These are phyloP conservation scores for Annulohypoxylon nitens DNA, from an alignment of 495 filamentous ascomycete genomes.

Conservation along the genomic window DNA sequence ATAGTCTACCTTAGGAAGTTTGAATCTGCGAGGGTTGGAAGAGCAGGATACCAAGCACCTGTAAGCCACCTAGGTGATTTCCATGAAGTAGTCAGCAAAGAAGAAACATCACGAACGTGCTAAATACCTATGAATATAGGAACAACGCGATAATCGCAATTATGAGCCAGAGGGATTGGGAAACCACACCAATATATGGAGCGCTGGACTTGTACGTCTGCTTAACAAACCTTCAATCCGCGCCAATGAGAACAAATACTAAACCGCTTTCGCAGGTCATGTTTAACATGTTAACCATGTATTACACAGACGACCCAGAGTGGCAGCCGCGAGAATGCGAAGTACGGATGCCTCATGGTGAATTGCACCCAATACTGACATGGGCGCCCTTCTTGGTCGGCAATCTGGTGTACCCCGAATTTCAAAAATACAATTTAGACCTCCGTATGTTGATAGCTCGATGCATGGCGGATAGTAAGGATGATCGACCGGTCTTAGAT, in stretches of 20 bases:
- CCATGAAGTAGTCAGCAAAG: background rate
- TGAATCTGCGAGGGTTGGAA: slow-evolving; percentile 25
- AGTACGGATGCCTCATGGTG: slow-evolving; percentile 34
- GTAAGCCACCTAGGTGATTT: slow-evolving; percentile 23
- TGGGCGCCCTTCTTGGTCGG: slow-evolving; percentile 41
- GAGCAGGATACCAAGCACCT: slow-evolving; percentile 33
- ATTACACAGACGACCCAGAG: slow-evolving; percentile 31
- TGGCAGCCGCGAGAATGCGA: slow-evolving; percentile 29
- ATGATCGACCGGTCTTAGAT: slow-evolving; percentile 25
- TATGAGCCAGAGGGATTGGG: slow-evolving; percentile 22
- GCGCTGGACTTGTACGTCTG: slow-evolving; percentile 31
- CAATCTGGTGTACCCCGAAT: slow-evolving; percentile 5
- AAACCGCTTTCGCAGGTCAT: slow-evolving; percentile 28
- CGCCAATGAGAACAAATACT: background rate
- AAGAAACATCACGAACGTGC: background rate
- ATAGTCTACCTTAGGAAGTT: slow-evolving; percentile 21
- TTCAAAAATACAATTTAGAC: background rate
- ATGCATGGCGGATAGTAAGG: slow-evolving; percentile 32
- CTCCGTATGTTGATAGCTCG: slow-evolving; percentile 41
- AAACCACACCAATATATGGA: slow-evolving; percentile 43
- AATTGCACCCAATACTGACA: slow-evolving; percentile 14
- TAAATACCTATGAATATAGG: slow-evolving; percentile 17
- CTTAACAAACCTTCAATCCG: background rate
- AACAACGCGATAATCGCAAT: slow-evolving; percentile 26
- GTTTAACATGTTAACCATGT: slow-evolving; percentile 34